Conservation (phyloP, 768 basidiomycete genomes). For the Naematelia aurantialba region DNA sequence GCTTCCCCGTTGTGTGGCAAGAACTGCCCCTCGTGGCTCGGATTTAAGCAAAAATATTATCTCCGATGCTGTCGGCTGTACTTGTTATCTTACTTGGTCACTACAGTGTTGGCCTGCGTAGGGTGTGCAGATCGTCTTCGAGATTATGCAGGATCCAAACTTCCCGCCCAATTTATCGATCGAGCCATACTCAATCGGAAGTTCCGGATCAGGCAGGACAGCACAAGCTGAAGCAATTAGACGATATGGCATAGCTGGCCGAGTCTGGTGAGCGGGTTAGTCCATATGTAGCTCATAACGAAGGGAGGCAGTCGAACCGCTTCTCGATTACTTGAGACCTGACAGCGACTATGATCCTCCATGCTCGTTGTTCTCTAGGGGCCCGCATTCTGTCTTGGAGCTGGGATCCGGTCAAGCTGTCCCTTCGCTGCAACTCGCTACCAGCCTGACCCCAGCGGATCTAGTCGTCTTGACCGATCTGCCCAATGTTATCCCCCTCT, state of each 20-base stretch:
- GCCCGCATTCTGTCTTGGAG: constrained; percentile 57
- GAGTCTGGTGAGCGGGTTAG: constrained; percentile 64
- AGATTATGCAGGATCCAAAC: constrained; percentile 51
- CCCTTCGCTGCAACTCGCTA: constrained; percentile 58
- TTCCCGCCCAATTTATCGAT: constrained; percentile 56
- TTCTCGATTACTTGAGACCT: constrained; percentile 59
- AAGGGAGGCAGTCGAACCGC: constrained; percentile 71
- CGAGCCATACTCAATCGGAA: constrained; percentile 33
- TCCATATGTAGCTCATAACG: constrained; percentile 3
- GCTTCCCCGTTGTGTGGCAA: too few species aligned
- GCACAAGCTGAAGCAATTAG: constrained; percentile 59
- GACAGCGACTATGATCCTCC: constrained; percentile 57
- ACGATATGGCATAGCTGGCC: constrained; percentile 75
- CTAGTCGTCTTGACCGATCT: constrained; percentile 66
- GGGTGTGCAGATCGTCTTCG: not conserved
- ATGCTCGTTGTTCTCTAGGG: constrained; percentile 50
- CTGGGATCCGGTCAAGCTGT: constrained; percentile 68
- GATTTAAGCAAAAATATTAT: not conserved
- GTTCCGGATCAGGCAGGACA: constrained; percentile 12
- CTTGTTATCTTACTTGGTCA: too few species aligned
- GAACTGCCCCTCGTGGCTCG: too few species aligned
- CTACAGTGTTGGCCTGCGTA: not conserved
- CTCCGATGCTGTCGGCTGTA: not conserved
- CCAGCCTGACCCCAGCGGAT: constrained; percentile 50
- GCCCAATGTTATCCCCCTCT: constrained; percentile 63